A percentile compares a stretch with the other conserved stretches of the same genome.
Evolutionary conservation across 148 eudicot species (phyloP).

Genomic region (Pharnaceum exiguum): DNA sequence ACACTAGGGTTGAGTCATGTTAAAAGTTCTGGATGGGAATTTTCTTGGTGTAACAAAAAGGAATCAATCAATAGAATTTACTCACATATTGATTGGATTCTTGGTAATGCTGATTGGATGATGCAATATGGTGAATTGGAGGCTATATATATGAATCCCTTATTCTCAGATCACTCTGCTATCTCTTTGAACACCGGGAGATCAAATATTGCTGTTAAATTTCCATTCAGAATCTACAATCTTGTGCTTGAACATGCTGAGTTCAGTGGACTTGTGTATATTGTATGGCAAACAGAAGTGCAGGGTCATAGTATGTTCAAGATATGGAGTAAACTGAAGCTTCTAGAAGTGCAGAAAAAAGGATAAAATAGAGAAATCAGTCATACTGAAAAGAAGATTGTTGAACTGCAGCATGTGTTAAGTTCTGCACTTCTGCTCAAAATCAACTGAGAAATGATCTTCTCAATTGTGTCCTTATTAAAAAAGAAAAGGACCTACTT

Average conservation of each 20-base stretch:
- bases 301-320: not conserved
- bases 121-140: not conserved
- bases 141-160: not conserved
- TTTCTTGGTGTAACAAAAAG: not conserved
- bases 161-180: not conserved
- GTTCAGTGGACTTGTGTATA: too few species aligned
- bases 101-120: not conserved
- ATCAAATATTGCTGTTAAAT: too few species aligned
- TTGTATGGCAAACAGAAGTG: too few species aligned
- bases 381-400: not conserved
- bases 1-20: not conserved
- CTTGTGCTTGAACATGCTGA: too few species aligned
- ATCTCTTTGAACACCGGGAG: not conserved
- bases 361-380: not conserved
- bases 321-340: not conserved
- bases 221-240: too few species aligned
- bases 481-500: not conserved
- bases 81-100: not conserved
- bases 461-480: not conserved
- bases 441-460: too few species aligned
- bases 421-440: too few species aligned
- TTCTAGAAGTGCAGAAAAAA: not conserved
- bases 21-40: not conserved
- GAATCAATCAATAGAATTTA: not conserved
- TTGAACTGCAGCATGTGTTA: too few species aligned